phyloP scores from a whole-genome alignment of 768 basidiomycete genomes.

The Astraeus odoratus region DNA sequence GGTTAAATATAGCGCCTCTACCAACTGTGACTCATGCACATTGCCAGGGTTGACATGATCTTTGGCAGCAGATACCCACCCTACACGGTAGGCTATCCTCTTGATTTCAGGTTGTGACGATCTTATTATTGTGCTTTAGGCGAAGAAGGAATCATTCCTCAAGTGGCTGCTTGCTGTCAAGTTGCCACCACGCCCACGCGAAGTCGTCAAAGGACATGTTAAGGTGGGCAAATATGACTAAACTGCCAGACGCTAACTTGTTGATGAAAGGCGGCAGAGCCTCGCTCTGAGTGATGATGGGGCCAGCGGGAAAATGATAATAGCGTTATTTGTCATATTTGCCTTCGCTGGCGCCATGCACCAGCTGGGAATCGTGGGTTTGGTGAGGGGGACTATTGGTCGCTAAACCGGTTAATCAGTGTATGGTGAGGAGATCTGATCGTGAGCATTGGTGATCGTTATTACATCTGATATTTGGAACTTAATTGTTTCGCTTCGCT shows the following conservation, averaged over 20 bases:
- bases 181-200: conserved; percentile 18
- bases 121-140: conserved; percentile 4
- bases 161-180: conserved; percentile 7
- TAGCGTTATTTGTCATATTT: conserved; percentile 4
- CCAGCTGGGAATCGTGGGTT: background rate
- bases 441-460: background rate
- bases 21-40: conserved; percentile 1
- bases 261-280: conserved; percentile 9
- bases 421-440: background rate
- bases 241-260: conserved; percentile 1
- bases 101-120: background rate
- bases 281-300: background rate
- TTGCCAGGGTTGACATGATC: conserved; percentile 18
- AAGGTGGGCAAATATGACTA: conserved; percentile 4
- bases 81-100: conserved; percentile 15
- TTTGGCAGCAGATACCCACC: conserved; percentile 25
- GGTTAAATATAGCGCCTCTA: background rate
- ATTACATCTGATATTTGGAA: no score
- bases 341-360: conserved; percentile 5
- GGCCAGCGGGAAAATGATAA: conserved; percentile 1
- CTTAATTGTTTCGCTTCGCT: no score
- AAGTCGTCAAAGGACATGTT: conserved; percentile 8
- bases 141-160: conserved; percentile 21
- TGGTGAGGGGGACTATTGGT: conserved; percentile 14
- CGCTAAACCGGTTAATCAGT: background rate